A percentile compares a stretch with the other conserved stretches of the same genome.
phyloP scores from a whole-genome alignment of 176 grass and related monocot species.

The Musa troglodytarum region DNA sequence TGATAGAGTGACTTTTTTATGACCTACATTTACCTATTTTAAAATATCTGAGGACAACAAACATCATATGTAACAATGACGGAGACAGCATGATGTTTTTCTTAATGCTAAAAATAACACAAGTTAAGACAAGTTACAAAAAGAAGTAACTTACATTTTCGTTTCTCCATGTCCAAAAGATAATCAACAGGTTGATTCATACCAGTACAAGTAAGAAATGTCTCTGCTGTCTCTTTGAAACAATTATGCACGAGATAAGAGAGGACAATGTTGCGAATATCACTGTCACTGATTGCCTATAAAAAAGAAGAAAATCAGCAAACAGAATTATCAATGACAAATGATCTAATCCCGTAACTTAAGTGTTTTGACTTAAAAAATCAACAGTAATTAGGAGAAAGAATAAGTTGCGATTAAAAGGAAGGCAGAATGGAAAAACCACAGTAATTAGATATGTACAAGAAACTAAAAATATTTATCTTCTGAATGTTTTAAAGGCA shows the following conservation, averaged over 20 bases:
- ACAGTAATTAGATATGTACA: too few species aligned
- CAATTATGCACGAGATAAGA: conserved; percentile 98
- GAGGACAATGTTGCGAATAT: conserved; percentile 65
- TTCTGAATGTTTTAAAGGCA: too few species aligned
- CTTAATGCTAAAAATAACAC: background rate
- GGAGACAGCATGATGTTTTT: too few species aligned
- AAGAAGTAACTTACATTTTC: conserved; percentile 65
- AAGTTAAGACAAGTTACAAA: background rate
- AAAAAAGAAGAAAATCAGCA: conserved; percentile 6
- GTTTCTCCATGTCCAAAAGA: conserved; percentile 65
- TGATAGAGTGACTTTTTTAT: too few species aligned
- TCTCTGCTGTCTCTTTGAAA: conserved; percentile 89
- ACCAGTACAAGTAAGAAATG: conserved; percentile 62
- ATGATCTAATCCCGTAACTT: background rate
- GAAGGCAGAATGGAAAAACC: too few species aligned
- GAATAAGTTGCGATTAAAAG: background rate
- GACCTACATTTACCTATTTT: too few species aligned
- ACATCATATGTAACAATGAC: too few species aligned
- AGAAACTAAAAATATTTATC: too few species aligned
- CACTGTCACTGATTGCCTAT: conserved; percentile 56
- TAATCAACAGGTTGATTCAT: conserved; percentile 69
- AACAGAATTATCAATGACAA: background rate
- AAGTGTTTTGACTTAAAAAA: conserved; percentile 8
- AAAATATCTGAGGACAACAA: too few species aligned
- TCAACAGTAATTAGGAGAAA: conserved; percentile 3